A percentile compares a stretch with the other conserved stretches of the same genome.
phyloP scores from a whole-genome alignment of 768 basidiomycete species.

The Mycena galopus region DNA sequence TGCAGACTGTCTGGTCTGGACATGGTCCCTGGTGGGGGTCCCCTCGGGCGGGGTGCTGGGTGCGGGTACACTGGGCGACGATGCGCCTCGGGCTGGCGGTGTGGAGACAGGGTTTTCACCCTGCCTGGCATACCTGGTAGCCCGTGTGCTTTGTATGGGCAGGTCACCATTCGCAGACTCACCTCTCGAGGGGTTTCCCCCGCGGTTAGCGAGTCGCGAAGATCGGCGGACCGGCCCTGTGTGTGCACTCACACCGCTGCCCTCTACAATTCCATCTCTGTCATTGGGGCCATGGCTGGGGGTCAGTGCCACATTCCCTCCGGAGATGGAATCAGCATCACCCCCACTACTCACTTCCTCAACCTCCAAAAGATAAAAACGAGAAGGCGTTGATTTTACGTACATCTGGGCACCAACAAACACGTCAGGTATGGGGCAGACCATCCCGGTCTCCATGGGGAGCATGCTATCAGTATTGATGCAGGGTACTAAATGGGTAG shows the following conservation, averaged over 20 bases:
- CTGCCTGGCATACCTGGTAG: neutral
- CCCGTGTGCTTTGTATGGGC: neutral
- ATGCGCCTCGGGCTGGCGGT: neutral
- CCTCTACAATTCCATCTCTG: slow-evolving; percentile 6
- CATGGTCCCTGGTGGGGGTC: neutral
- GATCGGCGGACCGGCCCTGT: neutral
- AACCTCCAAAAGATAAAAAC: slow-evolving; percentile 7
- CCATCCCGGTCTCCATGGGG: neutral
- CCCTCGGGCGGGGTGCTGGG: neutral
- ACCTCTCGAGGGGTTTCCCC: neutral
- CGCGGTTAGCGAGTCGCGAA: neutral
- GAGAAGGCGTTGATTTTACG: neutral
- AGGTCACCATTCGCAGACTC: neutral
- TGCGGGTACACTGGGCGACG: neutral
- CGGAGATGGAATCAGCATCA: slow-evolving; percentile 8
- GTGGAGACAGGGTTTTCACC: neutral
- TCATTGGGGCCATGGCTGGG: slow-evolving; percentile 11
- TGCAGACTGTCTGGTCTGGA: neutral
- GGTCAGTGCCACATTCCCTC: too few species aligned
- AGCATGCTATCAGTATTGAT: too few species aligned
- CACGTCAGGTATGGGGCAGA: slow-evolving; percentile 8
- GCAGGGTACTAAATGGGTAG: too few species aligned
- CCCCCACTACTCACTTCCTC: slow-evolving; percentile 16
- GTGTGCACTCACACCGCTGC: slow-evolving; percentile 5
- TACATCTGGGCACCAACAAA: neutral